These are phyloP conservation scores for Multifurca ochricompacta DNA, from an alignment of 768 basidiomycete genomes.

Conservation along the genomic window DNA sequence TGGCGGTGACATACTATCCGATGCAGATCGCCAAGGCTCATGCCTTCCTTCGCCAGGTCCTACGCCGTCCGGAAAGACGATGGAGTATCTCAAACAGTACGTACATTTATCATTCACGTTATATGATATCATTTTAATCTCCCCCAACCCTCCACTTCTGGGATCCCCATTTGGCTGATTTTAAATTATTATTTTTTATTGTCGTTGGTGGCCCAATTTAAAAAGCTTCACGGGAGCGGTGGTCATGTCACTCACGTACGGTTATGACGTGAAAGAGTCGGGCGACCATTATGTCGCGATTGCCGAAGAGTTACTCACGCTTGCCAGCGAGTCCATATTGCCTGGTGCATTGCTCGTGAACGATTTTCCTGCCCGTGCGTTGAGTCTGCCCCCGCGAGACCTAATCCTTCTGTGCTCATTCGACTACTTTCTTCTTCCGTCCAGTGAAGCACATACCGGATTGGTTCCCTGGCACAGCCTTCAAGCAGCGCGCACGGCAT, in stretches of 20 bases:
- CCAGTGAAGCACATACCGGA: conserved; percentile 2
- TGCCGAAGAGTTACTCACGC: conserved; percentile 3
- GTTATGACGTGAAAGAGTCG: conserved; percentile 9
- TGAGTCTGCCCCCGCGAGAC: neutral
- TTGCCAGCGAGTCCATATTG: conserved; percentile 3
- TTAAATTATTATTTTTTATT: no score
- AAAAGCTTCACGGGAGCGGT: neutral
- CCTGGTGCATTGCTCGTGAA: conserved; percentile 4
- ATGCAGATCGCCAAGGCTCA: conserved; percentile 10
- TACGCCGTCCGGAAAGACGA: conserved; percentile 1
- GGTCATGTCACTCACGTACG: conserved; percentile 9
- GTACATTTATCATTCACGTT: neutral
- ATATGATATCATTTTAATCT: neutral
- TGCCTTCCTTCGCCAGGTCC: conserved; percentile 5
- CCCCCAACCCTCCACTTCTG: no score
- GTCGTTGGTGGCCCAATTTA: neutral
- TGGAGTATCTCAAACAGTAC: conserved; percentile 5
- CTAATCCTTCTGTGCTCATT: no score
- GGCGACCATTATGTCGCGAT: conserved; percentile 5
- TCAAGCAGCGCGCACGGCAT: conserved; percentile 3
- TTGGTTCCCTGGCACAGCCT: conserved; percentile 11
- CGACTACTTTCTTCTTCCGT: neutral
- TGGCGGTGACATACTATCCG: neutral
- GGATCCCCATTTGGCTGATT: neutral
- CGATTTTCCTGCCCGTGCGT: neutral